Conservation (phyloP, 1,139 yeast species). For the Candida labiduridarum region DNA sequence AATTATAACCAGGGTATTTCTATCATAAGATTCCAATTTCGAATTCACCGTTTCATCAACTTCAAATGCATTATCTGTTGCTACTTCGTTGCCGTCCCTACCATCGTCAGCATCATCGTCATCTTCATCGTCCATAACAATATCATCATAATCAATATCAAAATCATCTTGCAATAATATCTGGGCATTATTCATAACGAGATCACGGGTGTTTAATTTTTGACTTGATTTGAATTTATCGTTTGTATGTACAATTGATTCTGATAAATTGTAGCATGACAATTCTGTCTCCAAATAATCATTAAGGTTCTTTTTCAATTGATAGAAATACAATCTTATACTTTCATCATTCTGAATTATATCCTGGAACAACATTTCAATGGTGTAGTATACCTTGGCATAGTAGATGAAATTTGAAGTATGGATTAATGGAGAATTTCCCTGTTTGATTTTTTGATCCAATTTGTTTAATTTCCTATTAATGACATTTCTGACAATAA, state of each 20-base stretch:
- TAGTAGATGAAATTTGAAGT: constrained; percentile 35
- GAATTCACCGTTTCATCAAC: constrained; percentile 12
- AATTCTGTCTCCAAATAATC: constrained; percentile 27
- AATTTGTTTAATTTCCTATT: constrained; percentile 28
- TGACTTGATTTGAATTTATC: constrained; percentile 22
- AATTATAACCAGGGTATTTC: constrained; percentile 31
- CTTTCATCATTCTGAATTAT: constrained; percentile 21
- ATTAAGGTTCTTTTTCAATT: constrained; percentile 29
- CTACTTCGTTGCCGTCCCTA: constrained; percentile 18
- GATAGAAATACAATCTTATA: constrained; percentile 21
- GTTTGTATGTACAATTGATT: constrained; percentile 11
- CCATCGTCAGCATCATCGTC: constrained; percentile 20
- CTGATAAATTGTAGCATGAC: constrained; percentile 23
- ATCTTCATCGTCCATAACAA: constrained; percentile 12
- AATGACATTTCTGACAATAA: constrained; percentile 32
- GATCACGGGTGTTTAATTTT: constrained; percentile 16
- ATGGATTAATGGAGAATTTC: constrained; percentile 19
- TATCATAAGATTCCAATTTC: constrained; percentile 20
- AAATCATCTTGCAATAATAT: constrained; percentile 14
- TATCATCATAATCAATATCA: constrained; percentile 16
- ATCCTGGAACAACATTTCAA: constrained; percentile 27
- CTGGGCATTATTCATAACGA: constrained; percentile 8
- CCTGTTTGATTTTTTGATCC: constrained; percentile 17
- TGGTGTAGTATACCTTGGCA: constrained; percentile 38
- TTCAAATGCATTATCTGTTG: constrained; percentile 15